A percentile compares a stretch with the other conserved stretches of the same genome.
Conservation (phyloP, 1,284 basidiomycete genomes). For the Tilletia caries region DNA sequence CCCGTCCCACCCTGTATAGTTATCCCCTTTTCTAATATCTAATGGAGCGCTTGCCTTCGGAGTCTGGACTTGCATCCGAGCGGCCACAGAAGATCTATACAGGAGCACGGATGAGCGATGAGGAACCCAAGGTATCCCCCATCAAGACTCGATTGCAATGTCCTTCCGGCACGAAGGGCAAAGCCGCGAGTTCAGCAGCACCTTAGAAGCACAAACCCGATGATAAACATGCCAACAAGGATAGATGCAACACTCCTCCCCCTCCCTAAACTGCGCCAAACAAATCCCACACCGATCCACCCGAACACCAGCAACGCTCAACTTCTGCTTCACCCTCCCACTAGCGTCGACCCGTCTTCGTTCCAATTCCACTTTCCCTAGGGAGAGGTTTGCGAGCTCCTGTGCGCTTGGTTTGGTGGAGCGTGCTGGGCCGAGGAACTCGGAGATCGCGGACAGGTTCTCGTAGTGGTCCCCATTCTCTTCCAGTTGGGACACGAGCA, state of each 20-base stretch:
- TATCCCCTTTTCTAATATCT: no score
- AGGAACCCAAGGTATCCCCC: no score
- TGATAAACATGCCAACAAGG: constrained; percentile 65
- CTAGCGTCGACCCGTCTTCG: constrained; percentile 66
- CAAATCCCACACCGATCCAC: constrained; percentile 79
- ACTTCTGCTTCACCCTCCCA: constrained; percentile 73
- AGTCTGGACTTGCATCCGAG: no score
- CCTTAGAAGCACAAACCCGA: constrained; percentile 27
- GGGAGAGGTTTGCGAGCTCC: constrained; percentile 56
- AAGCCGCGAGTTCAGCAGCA: constrained; percentile 22
- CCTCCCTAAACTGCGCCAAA: constrained; percentile 69
- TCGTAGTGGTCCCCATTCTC: constrained; percentile 33
- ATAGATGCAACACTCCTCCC: constrained; percentile 63
- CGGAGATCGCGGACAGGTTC: constrained; percentile 63
- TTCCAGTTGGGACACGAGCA: constrained; percentile 43
- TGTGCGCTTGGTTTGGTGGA: constrained; percentile 49
- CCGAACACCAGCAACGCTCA: constrained; percentile 66
- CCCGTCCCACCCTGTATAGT: no score
- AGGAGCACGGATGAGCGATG: no score
- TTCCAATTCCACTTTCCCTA: constrained; percentile 66
- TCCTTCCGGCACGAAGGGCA: constrained; percentile 38
- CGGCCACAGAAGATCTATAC: no score
- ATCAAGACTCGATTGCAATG: background rate
- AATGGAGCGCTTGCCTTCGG: no score
- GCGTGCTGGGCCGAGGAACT: constrained; percentile 64